Evolutionary conservation across 805 yeast species (phyloP).

Genomic region (Cyberlindnera meyerae): DNA sequence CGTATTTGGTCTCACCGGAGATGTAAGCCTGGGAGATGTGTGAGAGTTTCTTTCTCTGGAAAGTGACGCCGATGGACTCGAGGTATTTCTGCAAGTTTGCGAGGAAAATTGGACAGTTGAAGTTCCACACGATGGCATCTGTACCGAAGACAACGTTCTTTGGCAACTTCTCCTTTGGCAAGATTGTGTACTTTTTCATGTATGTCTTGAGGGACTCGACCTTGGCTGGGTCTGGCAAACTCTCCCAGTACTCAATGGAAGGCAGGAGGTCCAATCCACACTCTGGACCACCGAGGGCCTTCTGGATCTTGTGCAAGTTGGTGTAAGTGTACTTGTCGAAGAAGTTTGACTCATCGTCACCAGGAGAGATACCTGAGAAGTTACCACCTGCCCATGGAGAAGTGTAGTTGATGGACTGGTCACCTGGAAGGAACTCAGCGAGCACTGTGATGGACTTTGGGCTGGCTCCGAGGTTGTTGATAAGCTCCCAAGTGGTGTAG

Average conservation of each 20-base stretch:
- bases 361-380: slow-evolving; percentile 56
- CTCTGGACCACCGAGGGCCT: slow-evolving; percentile 38
- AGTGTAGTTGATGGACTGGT: slow-evolving; percentile 65
- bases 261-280: slow-evolving; percentile 51
- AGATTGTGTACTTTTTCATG: slow-evolving; percentile 39
- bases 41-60: slow-evolving; percentile 40
- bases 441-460: slow-evolving; percentile 47
- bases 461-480: slow-evolving; percentile 35
- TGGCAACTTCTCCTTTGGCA: slow-evolving; percentile 39
- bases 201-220: slow-evolving; percentile 44
- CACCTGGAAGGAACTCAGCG: slow-evolving; percentile 74
- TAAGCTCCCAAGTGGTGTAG: slow-evolving; percentile 50
- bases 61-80: slow-evolving; percentile 44
- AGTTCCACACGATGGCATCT: slow-evolving; percentile 54
- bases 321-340: slow-evolving; percentile 57
- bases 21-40: slow-evolving; percentile 55
- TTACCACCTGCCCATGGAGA: slow-evolving; percentile 81
- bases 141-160: slow-evolving; percentile 54
- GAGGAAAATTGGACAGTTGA: slow-evolving; percentile 65
- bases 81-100: slow-evolving; percentile 42
- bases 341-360: slow-evolving; percentile 43
- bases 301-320: slow-evolving; percentile 39
- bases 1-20: slow-evolving; percentile 28
- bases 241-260: slow-evolving; percentile 60
- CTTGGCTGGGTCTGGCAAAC: slow-evolving; percentile 40